phyloP scores from a whole-genome alignment of 257 asterid species.

The Ajuga chamaepitys region DNA sequence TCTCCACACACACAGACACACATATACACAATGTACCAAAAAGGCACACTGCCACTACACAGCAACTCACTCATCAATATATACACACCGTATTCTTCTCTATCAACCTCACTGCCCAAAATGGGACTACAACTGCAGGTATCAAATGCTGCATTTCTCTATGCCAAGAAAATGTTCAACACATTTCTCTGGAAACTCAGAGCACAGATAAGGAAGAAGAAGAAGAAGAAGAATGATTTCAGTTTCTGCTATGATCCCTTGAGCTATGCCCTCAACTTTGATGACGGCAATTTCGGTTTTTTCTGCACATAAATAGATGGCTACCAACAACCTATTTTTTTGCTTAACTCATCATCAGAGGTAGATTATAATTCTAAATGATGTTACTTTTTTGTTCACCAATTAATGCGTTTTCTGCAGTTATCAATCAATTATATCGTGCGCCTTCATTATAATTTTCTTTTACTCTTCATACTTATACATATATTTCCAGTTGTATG shows the following conservation, averaged over 20 bases:
- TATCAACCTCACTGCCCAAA: neutral
- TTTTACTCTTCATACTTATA: too few relatives aligned
- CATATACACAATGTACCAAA: neutral
- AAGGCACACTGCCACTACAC: slow-evolving; percentile 10
- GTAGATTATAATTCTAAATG: too few relatives aligned
- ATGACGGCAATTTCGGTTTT: slow-evolving; percentile 21
- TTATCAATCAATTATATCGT: too few relatives aligned
- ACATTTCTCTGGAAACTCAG: slow-evolving; percentile 14
- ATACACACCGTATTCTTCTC: neutral
- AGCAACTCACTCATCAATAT: neutral
- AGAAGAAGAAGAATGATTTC: neutral
- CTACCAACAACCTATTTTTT: too few relatives aligned
- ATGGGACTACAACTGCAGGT: slow-evolving; percentile 7
- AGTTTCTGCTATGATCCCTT: slow-evolving; percentile 24
- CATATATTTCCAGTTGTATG: too few relatives aligned
- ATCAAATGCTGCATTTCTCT: neutral
- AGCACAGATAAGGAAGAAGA: slow-evolving; percentile 15
- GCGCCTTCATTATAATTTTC: too few relatives aligned
- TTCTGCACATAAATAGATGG: slow-evolving; percentile 19
- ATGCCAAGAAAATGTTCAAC: slow-evolving; percentile 13
- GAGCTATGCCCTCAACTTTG: slow-evolving; percentile 27
- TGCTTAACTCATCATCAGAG: too few relatives aligned
- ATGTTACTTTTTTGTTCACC: too few relatives aligned
- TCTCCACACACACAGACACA: neutral
- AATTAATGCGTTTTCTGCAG: too few relatives aligned